A percentile compares a stretch with the other conserved stretches of the same genome.
phyloP scores from a whole-genome alignment of 768 basidiomycete genomes.

The Kwoniella europaea region DNA sequence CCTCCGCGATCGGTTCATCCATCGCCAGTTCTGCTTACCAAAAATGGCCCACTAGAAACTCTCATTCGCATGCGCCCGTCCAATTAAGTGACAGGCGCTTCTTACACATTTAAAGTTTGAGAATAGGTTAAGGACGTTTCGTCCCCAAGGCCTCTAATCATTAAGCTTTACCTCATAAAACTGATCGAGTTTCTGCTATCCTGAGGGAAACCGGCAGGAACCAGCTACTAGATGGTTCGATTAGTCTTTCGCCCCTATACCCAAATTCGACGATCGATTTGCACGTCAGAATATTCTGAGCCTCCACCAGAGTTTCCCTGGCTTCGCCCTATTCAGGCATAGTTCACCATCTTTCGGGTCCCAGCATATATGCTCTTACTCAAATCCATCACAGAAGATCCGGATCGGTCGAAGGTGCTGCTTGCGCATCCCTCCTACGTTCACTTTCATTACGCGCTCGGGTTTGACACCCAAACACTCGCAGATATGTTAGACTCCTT shows the following conservation, averaged over 20 bases:
- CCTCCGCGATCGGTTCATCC: slow-evolving; percentile 73
- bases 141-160: slow-evolving; percentile 89
- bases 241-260: slow-evolving; percentile 96
- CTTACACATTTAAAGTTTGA: slow-evolving; percentile 75
- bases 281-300: slow-evolving; percentile 95
- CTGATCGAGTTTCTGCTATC: slow-evolving; percentile 70
- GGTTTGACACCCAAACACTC: slow-evolving; percentile 78
- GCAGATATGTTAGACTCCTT: slow-evolving; percentile 84
- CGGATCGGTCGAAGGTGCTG: slow-evolving; percentile 76
- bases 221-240: slow-evolving; percentile 91
- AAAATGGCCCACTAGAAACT: slow-evolving; percentile 75
- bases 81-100: slow-evolving; percentile 62
- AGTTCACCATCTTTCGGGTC: slow-evolving; percentile 91
- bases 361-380: slow-evolving; percentile 82
- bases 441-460: slow-evolving; percentile 74
- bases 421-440: slow-evolving; percentile 67
- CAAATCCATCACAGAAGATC: slow-evolving; percentile 75
- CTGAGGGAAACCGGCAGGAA: slow-evolving; percentile 79
- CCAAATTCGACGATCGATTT: slow-evolving; percentile 95
- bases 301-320: slow-evolving; percentile 96
- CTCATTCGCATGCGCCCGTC: slow-evolving; percentile 64
- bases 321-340: slow-evolving; percentile 88
- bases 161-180: slow-evolving; percentile 69
- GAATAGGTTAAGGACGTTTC: slow-evolving; percentile 86
- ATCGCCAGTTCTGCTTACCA: slow-evolving; percentile 36